Base-by-base conservation (phyloP, 108 stramenopile genomes). In the Discostella stelligeroides region DNA sequence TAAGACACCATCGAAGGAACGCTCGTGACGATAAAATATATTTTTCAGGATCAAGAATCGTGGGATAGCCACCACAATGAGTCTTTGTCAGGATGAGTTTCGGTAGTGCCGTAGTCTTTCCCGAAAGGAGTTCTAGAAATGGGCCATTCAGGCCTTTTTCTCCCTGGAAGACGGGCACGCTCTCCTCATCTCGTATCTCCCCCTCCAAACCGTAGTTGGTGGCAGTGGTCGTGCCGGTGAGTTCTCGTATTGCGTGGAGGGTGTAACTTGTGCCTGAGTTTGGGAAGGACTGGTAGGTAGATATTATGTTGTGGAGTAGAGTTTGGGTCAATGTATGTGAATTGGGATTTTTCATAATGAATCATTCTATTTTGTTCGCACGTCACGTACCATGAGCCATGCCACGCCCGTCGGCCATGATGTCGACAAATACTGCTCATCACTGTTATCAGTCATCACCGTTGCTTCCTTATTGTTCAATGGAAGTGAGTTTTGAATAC, bases 151-250 rank as follows among this genome's bases (percentile, higher is more conserved):
- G 21, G 20, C 68, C 63, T 1, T 0, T 28, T 13, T 58, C 54
- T 13, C 50, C 45, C 0, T 34, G 24, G 29, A 79, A 67, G 25
- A 59, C 81, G 11, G 76, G 81, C 0, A 75, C 73, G 37, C 79
- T 77, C 20, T 72, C 68, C 28, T 75, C 42, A 27, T 82, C 73
- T 68, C 75, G 70, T 4, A 79, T 72, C 10, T 79, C 81, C n/a
- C 84, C 81, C 63, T 85, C 84, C 0, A 82, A 60, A 1, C 76
- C 84, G 49, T 85, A 85, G 60, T 85, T 85, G 4, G 84, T 79
- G n/a, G 84, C 84, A n/a, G 84, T 82, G n/a, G 81, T 82, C 7
- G 72, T 73, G 63, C 79, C 79, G 58, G 84, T 78, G 14, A 71
- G 49, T 48, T 82, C 84, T 30, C 83, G 72, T 50, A 79, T 34